Conservation (phyloP, 306 rosid genomes). For the Fragaria nilgerrensis region DNA sequence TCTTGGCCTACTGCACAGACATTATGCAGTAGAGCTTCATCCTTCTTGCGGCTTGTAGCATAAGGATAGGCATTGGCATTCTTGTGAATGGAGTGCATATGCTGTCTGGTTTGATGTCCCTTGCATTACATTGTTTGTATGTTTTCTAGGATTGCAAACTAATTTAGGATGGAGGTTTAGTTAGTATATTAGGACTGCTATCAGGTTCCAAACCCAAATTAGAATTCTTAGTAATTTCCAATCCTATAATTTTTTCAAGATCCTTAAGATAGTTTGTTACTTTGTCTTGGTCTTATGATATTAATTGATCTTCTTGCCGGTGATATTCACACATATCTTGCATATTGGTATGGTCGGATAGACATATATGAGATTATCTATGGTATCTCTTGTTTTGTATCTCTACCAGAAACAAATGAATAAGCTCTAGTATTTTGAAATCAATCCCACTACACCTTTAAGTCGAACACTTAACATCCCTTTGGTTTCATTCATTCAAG, state of each 20-base stretch:
- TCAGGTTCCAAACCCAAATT: background rate
- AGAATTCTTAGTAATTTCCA: background rate
- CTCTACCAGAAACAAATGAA: no score
- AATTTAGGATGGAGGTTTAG: background rate
- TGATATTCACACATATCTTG: no score
- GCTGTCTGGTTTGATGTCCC: background rate
- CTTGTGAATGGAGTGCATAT: background rate
- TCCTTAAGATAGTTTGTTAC: background rate
- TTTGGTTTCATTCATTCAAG: no score
- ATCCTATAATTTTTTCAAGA: background rate
- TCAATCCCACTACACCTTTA: background rate
- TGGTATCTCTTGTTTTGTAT: no score
- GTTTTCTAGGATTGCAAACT: background rate
- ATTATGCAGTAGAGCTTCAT: background rate
- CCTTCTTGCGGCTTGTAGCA: background rate
- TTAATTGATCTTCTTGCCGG: constrained; percentile 20
- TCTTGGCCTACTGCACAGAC: background rate
- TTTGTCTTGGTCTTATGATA: background rate
- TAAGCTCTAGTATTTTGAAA: no score
- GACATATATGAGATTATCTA: no score
- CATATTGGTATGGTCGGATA: no score
- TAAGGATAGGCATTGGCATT: background rate
- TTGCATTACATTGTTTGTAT: background rate
- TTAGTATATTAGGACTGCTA: background rate
- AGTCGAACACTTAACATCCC: no score